Conservation (phyloP, 1,284 basidiomycete species). For the Heliocybe sulcata region DNA sequence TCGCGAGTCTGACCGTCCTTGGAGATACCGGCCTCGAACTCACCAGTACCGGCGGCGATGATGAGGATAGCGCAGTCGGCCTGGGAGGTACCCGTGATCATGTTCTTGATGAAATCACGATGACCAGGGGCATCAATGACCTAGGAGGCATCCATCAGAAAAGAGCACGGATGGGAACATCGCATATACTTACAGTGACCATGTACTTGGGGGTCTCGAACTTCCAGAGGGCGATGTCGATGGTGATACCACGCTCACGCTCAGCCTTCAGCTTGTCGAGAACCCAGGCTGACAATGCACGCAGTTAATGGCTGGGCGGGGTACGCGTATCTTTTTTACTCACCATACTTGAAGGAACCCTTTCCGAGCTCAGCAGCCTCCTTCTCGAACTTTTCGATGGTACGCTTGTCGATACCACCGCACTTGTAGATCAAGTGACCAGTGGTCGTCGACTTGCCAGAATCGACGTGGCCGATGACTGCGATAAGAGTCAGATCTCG, state of each 20-base stretch:
- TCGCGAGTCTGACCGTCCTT: conserved; percentile 99
- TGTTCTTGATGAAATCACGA: conserved; percentile 99
- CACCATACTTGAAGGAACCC: conserved; percentile 98
- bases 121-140: conserved; percentile 99
- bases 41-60: conserved; percentile 98
- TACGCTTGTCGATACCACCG: conserved; percentile 99
- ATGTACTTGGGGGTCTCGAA: conserved; percentile 95
- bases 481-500: conserved; percentile 11
- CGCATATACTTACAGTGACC: conserved; percentile 62
- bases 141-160: conserved; percentile 28
- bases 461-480: conserved; percentile 98
- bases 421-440: conserved; percentile 99
- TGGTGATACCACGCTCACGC: conserved; percentile 99
- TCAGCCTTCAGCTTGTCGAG: conserved; percentile 99
- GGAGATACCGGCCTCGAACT: conserved; percentile 99
- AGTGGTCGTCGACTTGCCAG: conserved; percentile 99
- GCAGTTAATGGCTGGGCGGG: too few species aligned
- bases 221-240: conserved; percentile 99
- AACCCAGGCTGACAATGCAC: conserved; percentile 78
- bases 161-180: neutral
- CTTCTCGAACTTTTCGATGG: conserved; percentile 99
- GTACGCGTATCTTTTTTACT: conserved; percentile 23
- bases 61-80: conserved; percentile 99
- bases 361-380: conserved; percentile 99
- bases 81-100: conserved; percentile 99